Evolutionary conservation across 129 eudicot species (phyloP), one percentile per base, ranked within the genome.

Genomic region (Ambrosia artemisiifolia): DNA sequence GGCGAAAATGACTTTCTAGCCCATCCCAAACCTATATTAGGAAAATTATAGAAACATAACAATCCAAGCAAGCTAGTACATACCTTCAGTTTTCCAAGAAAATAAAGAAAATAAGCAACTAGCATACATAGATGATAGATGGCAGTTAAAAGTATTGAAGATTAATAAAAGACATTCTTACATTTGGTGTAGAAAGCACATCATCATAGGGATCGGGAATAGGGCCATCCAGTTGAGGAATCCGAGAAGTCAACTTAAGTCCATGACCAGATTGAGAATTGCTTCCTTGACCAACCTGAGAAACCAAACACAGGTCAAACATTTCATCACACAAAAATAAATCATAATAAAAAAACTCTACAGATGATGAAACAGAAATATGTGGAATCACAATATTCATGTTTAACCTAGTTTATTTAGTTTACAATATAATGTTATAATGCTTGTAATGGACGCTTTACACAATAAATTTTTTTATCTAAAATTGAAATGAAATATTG

Each of bases 181-280:
- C 99, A 81, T 95, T 95, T 62, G 99, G 99, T 16, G 99, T 95
- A 59, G 99, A 95, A 67, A 95, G 99, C 63, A 76, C 86, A 65
- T 95, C 99, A 72, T 95, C 99, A 81, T 90, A 95, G 68, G 94
- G 91, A 75, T 90, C 94, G 49, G 99, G 94, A 40, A 91, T 85
- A 50, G 97, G 99, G 34, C 99, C 99, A 79, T 95, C 99, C 57
- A 83, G 75, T 82, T 95, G 99, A 67, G 97, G 88, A 71, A 90
- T 88, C 80, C 85, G 83, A 50, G 88, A 79, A 61, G 85, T 67
- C 18, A 47, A 62, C 14, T 65, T 74, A 49, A 57, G 77, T 63
- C 79, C 86, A 74, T 63, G 82, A 63, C 70, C 82, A 72, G 33
- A 43, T 67, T 43, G 83, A 77, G 70, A 28, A 46, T 43, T 65